Evolutionary conservation across 345 rosid genomes (phyloP).

Genomic region (Hibiscus trionum): DNA sequence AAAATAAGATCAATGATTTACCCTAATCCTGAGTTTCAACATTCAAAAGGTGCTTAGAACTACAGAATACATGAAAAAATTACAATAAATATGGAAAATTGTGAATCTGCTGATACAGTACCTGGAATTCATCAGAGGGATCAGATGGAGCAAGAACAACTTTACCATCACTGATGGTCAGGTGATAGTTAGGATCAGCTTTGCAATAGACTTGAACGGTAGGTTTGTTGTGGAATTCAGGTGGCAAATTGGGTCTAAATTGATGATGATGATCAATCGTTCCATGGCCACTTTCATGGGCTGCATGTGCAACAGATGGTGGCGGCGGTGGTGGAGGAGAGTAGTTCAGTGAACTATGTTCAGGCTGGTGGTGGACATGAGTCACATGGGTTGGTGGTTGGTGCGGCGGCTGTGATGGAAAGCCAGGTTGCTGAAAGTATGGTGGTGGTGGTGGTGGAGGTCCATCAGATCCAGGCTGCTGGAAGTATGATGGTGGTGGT

Average conservation of each 20-base stretch:
- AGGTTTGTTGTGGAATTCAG: conserved; percentile 40
- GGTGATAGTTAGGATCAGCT: conserved; percentile 46
- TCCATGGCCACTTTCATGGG: conserved; percentile 24
- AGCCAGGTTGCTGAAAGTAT: conserved; percentile 11
- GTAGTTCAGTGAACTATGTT: conserved; percentile 2
- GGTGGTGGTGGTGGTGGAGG: conserved; percentile 30
- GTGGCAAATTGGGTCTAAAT: conserved; percentile 28
- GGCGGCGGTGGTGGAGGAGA: neutral
- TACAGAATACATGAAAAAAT: too few relatives aligned
- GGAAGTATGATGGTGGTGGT: neutral
- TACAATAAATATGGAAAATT: neutral
- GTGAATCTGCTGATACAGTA: neutral
- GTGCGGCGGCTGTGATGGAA: conserved; percentile 12
- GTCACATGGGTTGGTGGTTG: conserved; percentile 29
- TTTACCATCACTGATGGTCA: conserved; percentile 52
- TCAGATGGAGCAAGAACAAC: conserved; percentile 54
- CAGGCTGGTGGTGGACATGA: conserved; percentile 25
- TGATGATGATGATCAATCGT: conserved; percentile 23
- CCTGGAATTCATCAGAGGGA: conserved; percentile 61
- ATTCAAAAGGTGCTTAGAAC: neutral
- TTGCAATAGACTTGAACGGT: conserved; percentile 53
- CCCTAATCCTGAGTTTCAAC: neutral
- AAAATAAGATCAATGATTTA: neutral
- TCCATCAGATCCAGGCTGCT: conserved; percentile 16
- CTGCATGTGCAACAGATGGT: conserved; percentile 23